Conservation (phyloP, 257 asterid genomes). For the Nicotiana undulata region DNA sequence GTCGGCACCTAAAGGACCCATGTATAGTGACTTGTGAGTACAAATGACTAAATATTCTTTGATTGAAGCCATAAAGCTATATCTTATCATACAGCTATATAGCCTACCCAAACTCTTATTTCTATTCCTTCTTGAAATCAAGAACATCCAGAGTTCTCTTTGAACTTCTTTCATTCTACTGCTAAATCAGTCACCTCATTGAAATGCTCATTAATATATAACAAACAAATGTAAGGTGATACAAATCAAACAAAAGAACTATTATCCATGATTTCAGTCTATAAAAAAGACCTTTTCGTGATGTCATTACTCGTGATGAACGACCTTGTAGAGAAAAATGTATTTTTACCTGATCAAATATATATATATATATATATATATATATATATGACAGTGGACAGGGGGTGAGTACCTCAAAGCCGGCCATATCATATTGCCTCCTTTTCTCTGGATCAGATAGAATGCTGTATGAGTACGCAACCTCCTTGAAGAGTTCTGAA, state of each 20-base stretch:
- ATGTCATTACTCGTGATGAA: neutral
- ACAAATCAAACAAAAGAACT: neutral
- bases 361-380: too few species aligned
- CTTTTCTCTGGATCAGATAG: conserved; percentile 94
- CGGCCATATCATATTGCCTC: conserved; percentile 84
- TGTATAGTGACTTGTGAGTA: neutral
- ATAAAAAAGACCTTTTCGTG: neutral
- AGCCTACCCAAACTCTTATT: neutral
- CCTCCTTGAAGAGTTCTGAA: conserved; percentile 95
- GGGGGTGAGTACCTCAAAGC: conserved; percentile 70
- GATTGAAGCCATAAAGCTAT: neutral
- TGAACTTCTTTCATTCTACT: neutral
- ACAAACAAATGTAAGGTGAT: neutral
- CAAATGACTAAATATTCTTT: neutral
- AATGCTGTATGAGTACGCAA: conserved; percentile 95
- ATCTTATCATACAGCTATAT: neutral
- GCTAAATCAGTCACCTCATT: neutral
- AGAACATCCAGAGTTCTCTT: neutral
- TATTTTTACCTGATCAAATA: too few species aligned
- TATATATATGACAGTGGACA: neutral
- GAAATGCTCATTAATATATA: neutral
- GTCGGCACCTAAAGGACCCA: neutral
- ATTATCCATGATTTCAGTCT: neutral
- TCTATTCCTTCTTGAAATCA: neutral
- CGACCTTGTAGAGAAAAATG: neutral